Base-by-base conservation (phyloP, 257 asterid species). In the Solanum tarijense region DNA sequence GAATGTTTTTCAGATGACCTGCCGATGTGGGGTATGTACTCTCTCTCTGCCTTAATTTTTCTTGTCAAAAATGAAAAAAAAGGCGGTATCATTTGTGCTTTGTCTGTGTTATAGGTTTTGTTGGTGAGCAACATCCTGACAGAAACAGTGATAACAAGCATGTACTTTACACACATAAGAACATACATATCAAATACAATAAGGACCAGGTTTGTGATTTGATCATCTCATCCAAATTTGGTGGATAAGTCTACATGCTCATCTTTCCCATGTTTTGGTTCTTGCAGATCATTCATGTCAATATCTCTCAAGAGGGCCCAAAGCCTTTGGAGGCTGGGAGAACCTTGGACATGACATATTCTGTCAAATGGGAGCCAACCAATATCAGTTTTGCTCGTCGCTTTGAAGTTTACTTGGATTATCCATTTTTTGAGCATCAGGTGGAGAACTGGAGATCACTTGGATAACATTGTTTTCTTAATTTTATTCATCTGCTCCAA, bases 351-450 rank as follows among this genome's bases (percentile, higher is more conserved):
- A 89, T 97, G 98, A 94, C 98, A 48, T 97, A 97, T 91, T 95
- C 99, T 65, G 98, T 97, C 43, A 95, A 93, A 89, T 97, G 98
- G 98, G 86, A 90, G 36, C 93, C 92, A 87, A 97, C 99, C n/a
- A 94, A 95, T 89, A 90, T 91, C 68, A 93, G 96, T 27, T 97
- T 94, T 93, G 98, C 96, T 27, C 98, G 93, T 73, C 98, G 99
- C 46, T 97, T 97, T 92, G 99, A 97, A 92, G 98, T 97, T 62
- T 97, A 97, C 90, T 93, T 97, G 88, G 99, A 97, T 90, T 97
- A 97, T 89, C 99, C 99, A 18, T 97, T 97, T 89, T 97, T 97
- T 89, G 99, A 97, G 93, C 99, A 97, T 90, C 99, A 97, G 98
- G 99, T 97, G 89, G 86, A 46, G 55, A 46, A 13, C 18, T 46